Conservation (phyloP, 2,329 filamentous ascomycete genomes). For the Ophiostoma tasmaniense region DNA sequence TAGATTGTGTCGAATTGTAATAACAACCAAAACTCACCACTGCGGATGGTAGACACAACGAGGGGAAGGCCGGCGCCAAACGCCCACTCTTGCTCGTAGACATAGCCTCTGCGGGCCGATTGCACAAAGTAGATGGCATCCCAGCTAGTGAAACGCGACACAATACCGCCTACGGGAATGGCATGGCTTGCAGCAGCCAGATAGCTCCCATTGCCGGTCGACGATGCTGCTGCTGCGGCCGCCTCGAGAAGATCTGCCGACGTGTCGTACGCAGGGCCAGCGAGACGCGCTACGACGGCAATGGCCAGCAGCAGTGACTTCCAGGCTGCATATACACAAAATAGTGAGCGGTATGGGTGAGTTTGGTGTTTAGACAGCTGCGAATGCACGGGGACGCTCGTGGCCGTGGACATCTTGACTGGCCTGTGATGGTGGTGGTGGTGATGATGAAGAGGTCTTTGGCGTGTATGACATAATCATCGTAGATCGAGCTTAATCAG, state of each 20-base stretch:
- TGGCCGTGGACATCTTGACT: conserved; percentile 2
- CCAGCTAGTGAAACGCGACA: conserved; percentile 61
- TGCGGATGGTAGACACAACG: conserved; percentile 31
- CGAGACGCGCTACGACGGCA: conserved; percentile 39
- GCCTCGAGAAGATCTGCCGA: conserved; percentile 43
- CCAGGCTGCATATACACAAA: conserved; percentile 49
- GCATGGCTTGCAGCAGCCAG: conserved; percentile 18
- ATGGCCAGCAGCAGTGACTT: conserved; percentile 59
- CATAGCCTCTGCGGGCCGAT: conserved; percentile 52
- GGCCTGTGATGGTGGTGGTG: neutral
- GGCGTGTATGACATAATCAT: neutral
- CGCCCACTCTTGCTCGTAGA: conserved; percentile 80
- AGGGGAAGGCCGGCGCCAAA: conserved; percentile 51
- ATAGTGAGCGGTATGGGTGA: conserved; percentile 15
- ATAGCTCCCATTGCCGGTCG: conserved; percentile 24
- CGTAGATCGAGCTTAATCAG: neutral
- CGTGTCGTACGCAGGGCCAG: conserved; percentile 67
- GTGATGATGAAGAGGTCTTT: neutral
- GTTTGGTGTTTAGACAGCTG: neutral
- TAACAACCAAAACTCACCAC: conserved; percentile 24
- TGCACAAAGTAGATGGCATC: conserved; percentile 71
- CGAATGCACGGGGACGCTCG: neutral
- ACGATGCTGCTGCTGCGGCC: conserved; percentile 26
- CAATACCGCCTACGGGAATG: conserved; percentile 28
- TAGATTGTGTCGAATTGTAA: neutral